Conservation (phyloP, 108 stramenopile species). For the Fistulifera pelliculosa region DNA sequence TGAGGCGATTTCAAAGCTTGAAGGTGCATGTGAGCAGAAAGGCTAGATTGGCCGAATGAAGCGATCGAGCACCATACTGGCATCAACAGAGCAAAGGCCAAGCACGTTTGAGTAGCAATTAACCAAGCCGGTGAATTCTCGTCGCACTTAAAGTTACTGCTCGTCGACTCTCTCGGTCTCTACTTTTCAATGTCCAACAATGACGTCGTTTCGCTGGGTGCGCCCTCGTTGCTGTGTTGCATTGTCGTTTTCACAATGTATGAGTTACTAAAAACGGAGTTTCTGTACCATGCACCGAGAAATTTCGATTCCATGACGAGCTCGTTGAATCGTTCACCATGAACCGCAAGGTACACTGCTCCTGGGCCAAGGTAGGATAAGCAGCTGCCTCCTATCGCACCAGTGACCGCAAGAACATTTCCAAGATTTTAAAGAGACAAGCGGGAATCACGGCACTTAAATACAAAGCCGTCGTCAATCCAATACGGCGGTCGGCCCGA, state of each 20-base stretch:
- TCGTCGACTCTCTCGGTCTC: neutral
- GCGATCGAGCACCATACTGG: conserved; percentile 64
- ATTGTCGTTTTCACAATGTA: neutral
- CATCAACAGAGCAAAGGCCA: conserved; percentile 43
- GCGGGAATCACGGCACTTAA: conserved; percentile 60
- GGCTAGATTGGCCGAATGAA: conserved; percentile 29
- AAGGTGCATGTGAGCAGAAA: conserved; percentile 37
- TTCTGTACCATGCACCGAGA: conserved; percentile 10
- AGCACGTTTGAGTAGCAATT: conserved; percentile 7
- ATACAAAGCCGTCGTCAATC: conserved; percentile 58
- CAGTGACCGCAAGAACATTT: conserved; percentile 41
- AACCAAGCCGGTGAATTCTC: neutral
- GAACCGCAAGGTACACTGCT: conserved; percentile 61
- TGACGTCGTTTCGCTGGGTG: neutral
- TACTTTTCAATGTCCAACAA: neutral
- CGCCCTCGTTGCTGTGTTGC: neutral
- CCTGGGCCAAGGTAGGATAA: conserved; percentile 80
- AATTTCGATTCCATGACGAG: conserved; percentile 32
- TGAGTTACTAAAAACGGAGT: too few species aligned
- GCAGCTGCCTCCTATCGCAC: conserved; percentile 56
- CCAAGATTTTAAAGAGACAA: conserved; percentile 36
- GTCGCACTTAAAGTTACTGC: neutral
- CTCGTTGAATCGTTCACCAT: conserved; percentile 63
- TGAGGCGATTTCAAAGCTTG: conserved; percentile 69
- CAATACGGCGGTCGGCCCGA: conserved; percentile 60